Conservation (phyloP, 2,329 filamentous ascomycete genomes). For the Thelonectria rubi region DNA sequence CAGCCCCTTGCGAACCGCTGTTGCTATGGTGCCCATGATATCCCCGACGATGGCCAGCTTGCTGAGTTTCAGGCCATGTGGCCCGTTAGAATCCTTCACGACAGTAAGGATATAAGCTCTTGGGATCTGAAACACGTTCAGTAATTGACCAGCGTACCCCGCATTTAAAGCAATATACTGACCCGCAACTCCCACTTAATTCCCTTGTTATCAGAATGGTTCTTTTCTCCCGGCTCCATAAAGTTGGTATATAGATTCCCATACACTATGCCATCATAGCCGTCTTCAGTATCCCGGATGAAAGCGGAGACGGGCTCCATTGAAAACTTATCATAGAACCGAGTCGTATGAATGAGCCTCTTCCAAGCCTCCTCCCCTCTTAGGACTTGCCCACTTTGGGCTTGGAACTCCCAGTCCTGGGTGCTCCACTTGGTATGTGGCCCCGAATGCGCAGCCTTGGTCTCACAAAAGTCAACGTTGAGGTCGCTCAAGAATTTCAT, state of each 20-base stretch:
- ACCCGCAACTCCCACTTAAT: constrained; percentile 8
- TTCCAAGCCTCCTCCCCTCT: constrained; percentile 4
- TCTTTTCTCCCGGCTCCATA: constrained; percentile 4
- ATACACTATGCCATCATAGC: constrained; percentile 2
- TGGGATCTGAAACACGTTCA: constrained; percentile 4
- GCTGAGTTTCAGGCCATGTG: constrained; percentile 4
- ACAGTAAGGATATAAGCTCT: constrained; percentile 4
- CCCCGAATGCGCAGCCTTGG: constrained; percentile 6
- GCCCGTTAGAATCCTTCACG: constrained; percentile 4
- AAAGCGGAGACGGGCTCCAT: constrained; percentile 5
- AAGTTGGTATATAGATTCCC: constrained; percentile 8
- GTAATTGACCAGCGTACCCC: not conserved
- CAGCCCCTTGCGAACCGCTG: constrained; percentile 1
- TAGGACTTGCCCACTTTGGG: constrained; percentile 4
- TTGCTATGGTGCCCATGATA: not conserved
- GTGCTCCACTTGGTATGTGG: constrained; percentile 4
- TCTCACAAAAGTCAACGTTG: not conserved
- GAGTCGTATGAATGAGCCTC: not conserved
- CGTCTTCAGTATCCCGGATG: constrained; percentile 2
- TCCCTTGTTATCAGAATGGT: constrained; percentile 4
- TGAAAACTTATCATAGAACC: constrained; percentile 7
- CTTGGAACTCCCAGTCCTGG: constrained; percentile 9
- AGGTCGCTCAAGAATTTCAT: constrained; percentile 6
- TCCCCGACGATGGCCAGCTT: constrained; percentile 4
- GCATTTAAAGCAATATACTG: constrained; percentile 1